Evolutionary conservation across 805 yeast genomes (phyloP), one percentile per base, ranked within the genome.

Genomic region (Candida coquimbonensis): DNA sequence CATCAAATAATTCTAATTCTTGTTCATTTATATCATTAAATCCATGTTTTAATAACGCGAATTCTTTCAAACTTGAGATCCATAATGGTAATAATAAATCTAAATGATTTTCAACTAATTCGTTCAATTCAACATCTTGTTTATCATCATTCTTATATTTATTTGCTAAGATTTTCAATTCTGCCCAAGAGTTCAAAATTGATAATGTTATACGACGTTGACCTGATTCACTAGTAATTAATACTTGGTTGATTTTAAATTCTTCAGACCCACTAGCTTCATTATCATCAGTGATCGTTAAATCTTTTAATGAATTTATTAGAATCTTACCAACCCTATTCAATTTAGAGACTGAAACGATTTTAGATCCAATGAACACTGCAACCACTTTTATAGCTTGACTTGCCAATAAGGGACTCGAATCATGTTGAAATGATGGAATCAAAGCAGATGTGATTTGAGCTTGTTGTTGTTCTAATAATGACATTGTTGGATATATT

Each of bases 391-490:
- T 77, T 33, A 91, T 75, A 0, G 96, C 96, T 44, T 76, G 77
- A 21, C 86, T 77, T 1, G 91, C 89, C 1, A 88, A 74, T 34
- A 75, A 75, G 1, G 95, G 78, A 12, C 83, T 81, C 46, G 89
- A 81, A 17, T 81, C 90, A 4, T 74, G 68, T 32, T 74, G 75
- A 65, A 93, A 91, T 11, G 95, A 87, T 0, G 97, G 96, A 41
- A 88, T 76, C 46, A 91, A 70, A 0, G 98, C 95, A 47, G 96
- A 83, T 9, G 87, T 82, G 9, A 93, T 87, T 55, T 88, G 96
- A 0, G 98, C 98, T 56, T 93, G 96, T 57, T 86, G 96, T 63
- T 90, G 97, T 53, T 87, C 96, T 38, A 91, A 66, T 9, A 89
- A 71, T 0, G 91, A 76, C 14, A 76, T 75, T 4, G 81, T 80